phyloP scores from a whole-genome alignment of 495 filamentous ascomycete species.

The Neurospora pannonica region DNA sequence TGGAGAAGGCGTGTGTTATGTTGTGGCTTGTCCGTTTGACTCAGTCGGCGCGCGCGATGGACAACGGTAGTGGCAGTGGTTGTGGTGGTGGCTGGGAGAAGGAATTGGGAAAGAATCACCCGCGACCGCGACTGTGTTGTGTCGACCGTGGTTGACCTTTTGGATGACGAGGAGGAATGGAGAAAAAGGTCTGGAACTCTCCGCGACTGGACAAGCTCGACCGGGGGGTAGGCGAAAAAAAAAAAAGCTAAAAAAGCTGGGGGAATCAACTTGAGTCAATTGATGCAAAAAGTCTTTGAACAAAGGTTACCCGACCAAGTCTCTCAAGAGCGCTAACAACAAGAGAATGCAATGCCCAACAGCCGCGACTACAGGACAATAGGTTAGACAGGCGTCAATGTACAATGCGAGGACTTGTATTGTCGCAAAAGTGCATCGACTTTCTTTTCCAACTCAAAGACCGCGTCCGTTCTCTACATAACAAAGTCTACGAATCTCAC shows the following conservation, averaged over 20 bases:
- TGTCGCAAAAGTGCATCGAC: slow-evolving; percentile 11
- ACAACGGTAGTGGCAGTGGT: neutral
- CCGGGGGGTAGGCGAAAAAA: neutral
- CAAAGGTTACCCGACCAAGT: neutral
- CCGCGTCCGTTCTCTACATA: slow-evolving; percentile 13
- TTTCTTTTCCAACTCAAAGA: slow-evolving; percentile 2
- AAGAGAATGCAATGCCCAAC: neutral
- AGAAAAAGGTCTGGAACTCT: neutral
- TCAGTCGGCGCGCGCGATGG: neutral
- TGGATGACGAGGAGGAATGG: neutral
- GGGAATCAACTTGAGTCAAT: neutral
- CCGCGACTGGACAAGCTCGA: neutral
- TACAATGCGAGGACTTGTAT: slow-evolving; percentile 15
- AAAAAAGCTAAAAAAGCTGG: neutral
- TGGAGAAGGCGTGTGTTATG: neutral
- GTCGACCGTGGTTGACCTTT: neutral
- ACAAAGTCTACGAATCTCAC: neutral
- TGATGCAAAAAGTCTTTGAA: neutral
- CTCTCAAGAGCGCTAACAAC: neutral
- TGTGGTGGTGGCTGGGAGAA: neutral
- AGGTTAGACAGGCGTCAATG: slow-evolving; percentile 20
- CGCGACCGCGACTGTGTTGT: neutral
- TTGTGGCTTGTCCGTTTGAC: neutral
- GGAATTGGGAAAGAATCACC: neutral
- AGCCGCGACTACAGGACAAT: neutral